Conservation (phyloP, 2,329 filamentous ascomycete genomes). For the Purpureocillium lavendulum region DNA sequence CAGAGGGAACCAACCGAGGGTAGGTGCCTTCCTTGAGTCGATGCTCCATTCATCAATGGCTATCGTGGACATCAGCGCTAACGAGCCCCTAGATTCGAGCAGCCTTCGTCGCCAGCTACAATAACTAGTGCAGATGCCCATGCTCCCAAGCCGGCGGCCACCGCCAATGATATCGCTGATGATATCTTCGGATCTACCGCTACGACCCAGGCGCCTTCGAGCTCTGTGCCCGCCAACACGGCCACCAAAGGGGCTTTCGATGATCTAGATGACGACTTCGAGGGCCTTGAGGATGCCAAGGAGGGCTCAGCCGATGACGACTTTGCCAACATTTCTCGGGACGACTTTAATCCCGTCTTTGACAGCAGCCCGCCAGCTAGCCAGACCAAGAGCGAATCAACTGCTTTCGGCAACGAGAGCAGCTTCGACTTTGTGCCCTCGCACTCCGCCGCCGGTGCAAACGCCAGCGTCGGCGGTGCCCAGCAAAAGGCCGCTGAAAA, state of each 20-base stretch:
- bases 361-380: slow-evolving; percentile 57
- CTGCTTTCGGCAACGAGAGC: slow-evolving; percentile 44
- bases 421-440: slow-evolving; percentile 50
- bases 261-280: slow-evolving; percentile 73
- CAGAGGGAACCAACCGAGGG: no score
- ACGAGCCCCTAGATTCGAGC: slow-evolving; percentile 16
- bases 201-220: slow-evolving; percentile 9
- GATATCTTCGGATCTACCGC: slow-evolving; percentile 33
- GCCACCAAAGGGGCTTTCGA: slow-evolving; percentile 52
- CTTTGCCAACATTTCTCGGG: slow-evolving; percentile 65
- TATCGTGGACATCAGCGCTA: not conserved
- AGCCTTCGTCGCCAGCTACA: slow-evolving; percentile 22
- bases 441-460: slow-evolving; percentile 19
- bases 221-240: slow-evolving; percentile 14
- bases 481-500: slow-evolving; percentile 34
- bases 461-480: slow-evolving; percentile 29
- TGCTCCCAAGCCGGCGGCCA: slow-evolving; percentile 20
- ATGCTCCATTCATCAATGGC: not conserved
- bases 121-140: slow-evolving; percentile 14
- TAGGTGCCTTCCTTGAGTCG: no score
- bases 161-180: slow-evolving; percentile 27
- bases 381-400: slow-evolving; percentile 44
- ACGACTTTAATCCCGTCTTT: slow-evolving; percentile 77
- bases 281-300: slow-evolving; percentile 75
- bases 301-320: slow-evolving; percentile 74